phyloP scores from a whole-genome alignment of 1,284 basidiomycete species.

The Trametes versicolor region DNA sequence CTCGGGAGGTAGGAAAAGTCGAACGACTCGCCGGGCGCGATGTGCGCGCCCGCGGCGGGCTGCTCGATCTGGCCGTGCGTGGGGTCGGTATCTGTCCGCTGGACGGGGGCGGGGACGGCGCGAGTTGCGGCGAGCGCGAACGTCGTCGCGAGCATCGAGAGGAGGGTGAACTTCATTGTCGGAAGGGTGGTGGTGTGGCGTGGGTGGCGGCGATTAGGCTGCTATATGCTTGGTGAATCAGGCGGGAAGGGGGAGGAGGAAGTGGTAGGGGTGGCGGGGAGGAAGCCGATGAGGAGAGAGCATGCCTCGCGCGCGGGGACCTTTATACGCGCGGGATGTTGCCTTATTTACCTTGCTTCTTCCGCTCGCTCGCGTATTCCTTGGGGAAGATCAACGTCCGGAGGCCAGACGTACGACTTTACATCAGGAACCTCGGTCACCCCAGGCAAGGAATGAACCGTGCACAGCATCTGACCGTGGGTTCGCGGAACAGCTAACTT shows the following conservation, averaged over 20 bases:
- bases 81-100: conserved; percentile 26
- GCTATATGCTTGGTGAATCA: conserved; percentile 11
- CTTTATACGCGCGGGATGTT: conserved; percentile 15
- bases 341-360: not conserved
- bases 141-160: conserved; percentile 22
- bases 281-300: not conserved
- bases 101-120: conserved; percentile 12
- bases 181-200: conserved; percentile 2
- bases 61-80: conserved; percentile 39
- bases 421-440: conserved; percentile 21
- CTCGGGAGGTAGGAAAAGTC: conserved; percentile 52
- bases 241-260: conserved; percentile 5
- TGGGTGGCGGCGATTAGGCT: conserved; percentile 20
- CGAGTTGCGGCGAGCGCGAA: conserved; percentile 23
- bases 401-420: conserved; percentile 3
- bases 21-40: conserved; percentile 45
- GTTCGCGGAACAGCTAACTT: conserved; percentile 4
- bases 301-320: not conserved
- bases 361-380: not conserved
- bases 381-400: conserved; percentile 7
- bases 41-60: conserved; percentile 45
- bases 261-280: not conserved
- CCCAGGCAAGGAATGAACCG: conserved; percentile 7
- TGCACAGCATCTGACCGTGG: conserved; percentile 1
- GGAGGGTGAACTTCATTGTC: conserved; percentile 34